Evolutionary conservation across 768 basidiomycete genomes (phyloP).

Genomic region (Rhizopogon roseolus): DNA sequence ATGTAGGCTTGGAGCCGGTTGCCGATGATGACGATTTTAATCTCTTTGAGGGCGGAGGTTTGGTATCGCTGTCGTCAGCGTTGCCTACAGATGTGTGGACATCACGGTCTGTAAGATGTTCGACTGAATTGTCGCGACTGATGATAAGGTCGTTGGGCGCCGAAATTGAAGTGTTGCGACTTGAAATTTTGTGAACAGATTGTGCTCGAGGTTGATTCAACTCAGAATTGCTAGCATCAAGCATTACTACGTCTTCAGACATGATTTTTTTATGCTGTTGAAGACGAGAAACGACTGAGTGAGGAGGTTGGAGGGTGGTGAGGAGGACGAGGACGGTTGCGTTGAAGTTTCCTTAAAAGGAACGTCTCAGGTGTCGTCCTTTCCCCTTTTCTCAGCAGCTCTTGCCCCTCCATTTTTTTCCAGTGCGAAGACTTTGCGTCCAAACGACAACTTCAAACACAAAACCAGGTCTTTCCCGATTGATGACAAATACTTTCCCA

Average conservation of each 20-base stretch:
- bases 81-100: not conserved
- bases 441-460: too few species aligned
- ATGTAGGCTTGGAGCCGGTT: constrained; percentile 21
- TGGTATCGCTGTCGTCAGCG: constrained; percentile 13
- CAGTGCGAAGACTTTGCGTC: not conserved
- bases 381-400: constrained; percentile 23
- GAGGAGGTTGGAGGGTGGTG: constrained; percentile 3
- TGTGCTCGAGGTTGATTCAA: too few species aligned
- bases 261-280: constrained; percentile 4
- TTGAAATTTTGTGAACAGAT: too few species aligned
- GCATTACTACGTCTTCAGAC: constrained; percentile 26
- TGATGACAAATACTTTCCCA: constrained; percentile 7
- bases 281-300: not conserved
- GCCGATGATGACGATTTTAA: constrained; percentile 20
- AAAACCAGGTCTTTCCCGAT: not conserved
- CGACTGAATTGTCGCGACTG: not conserved
- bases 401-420: constrained; percentile 6
- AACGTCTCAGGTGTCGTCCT: constrained; percentile 25
- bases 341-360: constrained; percentile 31
- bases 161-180: constrained; percentile 14
- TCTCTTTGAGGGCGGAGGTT: constrained; percentile 26
- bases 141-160: constrained; percentile 7
- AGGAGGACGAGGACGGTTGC: constrained; percentile 23
- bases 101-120: constrained; percentile 10
- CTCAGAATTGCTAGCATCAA: constrained; percentile 9